These are phyloP conservation scores for Claviceps africana DNA, from an alignment of 2,329 filamentous ascomycete genomes.

Conservation along the genomic window DNA sequence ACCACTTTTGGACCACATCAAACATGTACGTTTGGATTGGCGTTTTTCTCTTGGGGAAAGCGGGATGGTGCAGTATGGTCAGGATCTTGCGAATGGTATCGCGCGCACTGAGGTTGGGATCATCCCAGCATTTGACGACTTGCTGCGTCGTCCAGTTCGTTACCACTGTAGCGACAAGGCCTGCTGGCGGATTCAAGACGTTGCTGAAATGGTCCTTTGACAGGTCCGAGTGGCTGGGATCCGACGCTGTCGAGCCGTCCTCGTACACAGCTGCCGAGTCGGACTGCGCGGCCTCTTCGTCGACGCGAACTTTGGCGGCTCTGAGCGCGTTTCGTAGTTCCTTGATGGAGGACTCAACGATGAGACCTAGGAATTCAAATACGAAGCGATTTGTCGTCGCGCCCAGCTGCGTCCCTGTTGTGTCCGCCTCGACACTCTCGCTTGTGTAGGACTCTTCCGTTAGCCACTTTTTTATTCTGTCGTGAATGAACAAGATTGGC, in stretches of 20 bases:
- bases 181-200: conserved; percentile 30
- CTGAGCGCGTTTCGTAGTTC: conserved; percentile 63
- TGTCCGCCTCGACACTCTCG: conserved; percentile 8
- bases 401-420: conserved; percentile 11
- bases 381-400: conserved; percentile 87
- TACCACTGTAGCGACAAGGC: conserved; percentile 15
- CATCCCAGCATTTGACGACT: conserved; percentile 47
- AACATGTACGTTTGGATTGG: conserved; percentile 78
- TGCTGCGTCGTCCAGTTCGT: conserved; percentile 17
- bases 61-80: conserved; percentile 73
- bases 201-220: conserved; percentile 71
- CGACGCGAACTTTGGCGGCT: conserved; percentile 16
- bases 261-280: conserved; percentile 49
- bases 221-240: conserved; percentile 66
- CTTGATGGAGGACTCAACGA: conserved; percentile 75
- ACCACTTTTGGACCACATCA: conserved; percentile 63
- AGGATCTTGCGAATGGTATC: conserved; percentile 64
- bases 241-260: conserved; percentile 53
- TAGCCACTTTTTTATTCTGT: conserved; percentile 27
- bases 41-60: conserved; percentile 53
- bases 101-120: conserved; percentile 50
- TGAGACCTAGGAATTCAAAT: conserved; percentile 72
- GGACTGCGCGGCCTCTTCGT: conserved; percentile 30
- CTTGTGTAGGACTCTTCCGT: conserved; percentile 51
- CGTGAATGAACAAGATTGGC: conserved; percentile 53